These are phyloP conservation scores for Xylariaceae sp. DNA, from an alignment of 2,329 filamentous ascomycete species.

Conservation along the genomic window DNA sequence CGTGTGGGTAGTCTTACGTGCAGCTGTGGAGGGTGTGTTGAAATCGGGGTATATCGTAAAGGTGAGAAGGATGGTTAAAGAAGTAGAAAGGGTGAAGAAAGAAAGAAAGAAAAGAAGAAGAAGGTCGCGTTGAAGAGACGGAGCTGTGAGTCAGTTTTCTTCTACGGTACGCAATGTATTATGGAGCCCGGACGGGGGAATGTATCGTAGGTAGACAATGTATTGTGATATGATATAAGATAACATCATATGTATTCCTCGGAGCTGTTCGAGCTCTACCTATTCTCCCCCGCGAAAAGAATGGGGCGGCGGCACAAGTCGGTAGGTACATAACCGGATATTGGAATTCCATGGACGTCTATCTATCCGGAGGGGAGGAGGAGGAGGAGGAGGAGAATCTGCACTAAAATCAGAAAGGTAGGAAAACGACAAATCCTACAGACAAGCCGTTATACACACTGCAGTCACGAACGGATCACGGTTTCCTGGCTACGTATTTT, in stretches of 20 bases:
- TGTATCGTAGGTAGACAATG: not conserved
- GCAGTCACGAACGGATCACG: too few relatives aligned
- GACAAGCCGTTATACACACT: too few relatives aligned
- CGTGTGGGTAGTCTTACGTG: constrained; percentile 18
- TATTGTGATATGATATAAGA: not conserved
- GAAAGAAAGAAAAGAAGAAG: not conserved
- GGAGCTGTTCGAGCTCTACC: not conserved
- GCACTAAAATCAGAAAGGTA: too few relatives aligned
- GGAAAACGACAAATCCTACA: too few relatives aligned
- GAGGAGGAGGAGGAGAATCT: too few relatives aligned
- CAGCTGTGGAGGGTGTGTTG: constrained; percentile 8
- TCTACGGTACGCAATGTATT: not conserved
- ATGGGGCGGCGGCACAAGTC: not conserved
- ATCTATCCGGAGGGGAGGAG: too few relatives aligned
- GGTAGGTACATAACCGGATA: not conserved
- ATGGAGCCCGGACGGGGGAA: not conserved
- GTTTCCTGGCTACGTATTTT: too few relatives aligned
- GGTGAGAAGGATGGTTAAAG: not conserved
- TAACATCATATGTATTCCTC: not conserved
- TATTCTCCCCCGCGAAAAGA: not conserved
- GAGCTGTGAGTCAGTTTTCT: not conserved
- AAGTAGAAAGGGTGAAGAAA: not conserved
- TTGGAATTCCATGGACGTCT: not conserved
- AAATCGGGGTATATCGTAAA: not conserved
- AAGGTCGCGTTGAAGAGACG: not conserved